Base-by-base conservation (phyloP, 345 rosid genomes). In the Sonneratia alba region DNA sequence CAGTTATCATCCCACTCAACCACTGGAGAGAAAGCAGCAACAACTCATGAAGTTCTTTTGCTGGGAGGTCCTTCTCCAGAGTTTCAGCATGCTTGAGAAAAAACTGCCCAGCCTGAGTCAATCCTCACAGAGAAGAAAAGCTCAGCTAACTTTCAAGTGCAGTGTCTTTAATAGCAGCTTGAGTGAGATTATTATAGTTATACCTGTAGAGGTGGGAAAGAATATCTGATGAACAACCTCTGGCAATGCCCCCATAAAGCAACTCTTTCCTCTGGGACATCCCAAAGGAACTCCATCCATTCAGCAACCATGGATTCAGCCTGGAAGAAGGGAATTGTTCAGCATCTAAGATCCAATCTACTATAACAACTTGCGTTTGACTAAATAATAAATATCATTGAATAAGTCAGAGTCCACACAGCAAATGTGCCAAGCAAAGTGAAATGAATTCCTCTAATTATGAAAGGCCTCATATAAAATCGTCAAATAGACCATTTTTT, bases 271-370 rank as follows among this genome's bases (percentile, higher is more conserved):
- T 95, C 99, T 51, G 94, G 94, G 77, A 95, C 97, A 87, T 95
- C 99, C 99, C 99, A 95, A 61, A 95, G 99, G 83, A 95, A 95
- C 79, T 92, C 97, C 81, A 89, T 92, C 99, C 99, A 95, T 85
- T 92, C 99, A 47, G 92, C 95, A 73, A 90, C 98, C 98, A 95
- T 87, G 73, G 98, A 89, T 83, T 95, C 99, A 70, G 97, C 99
- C 99, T 95, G 80, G 73, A 83, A 68, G 66, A 76, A 42, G n/a
- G 37, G 38, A 62, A 62, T 62, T 62, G 4, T 27, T 62, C 37
- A 62, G 38, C 37, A 27, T 11, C 38, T 62, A 27, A 27, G 66
- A 37, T 34, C 38, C 66, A 13, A 62, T 62, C 3, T 10, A 62
- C 37, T 34, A 32, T 24, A 62, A 62, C 12, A 22, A 59, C 36